Percentiles rank a stretch among this genome's conserved stretches.
phyloP scores from a whole-genome alignment of 2,329 filamentous ascomycete genomes.

The Stachybotrys chartarum region DNA sequence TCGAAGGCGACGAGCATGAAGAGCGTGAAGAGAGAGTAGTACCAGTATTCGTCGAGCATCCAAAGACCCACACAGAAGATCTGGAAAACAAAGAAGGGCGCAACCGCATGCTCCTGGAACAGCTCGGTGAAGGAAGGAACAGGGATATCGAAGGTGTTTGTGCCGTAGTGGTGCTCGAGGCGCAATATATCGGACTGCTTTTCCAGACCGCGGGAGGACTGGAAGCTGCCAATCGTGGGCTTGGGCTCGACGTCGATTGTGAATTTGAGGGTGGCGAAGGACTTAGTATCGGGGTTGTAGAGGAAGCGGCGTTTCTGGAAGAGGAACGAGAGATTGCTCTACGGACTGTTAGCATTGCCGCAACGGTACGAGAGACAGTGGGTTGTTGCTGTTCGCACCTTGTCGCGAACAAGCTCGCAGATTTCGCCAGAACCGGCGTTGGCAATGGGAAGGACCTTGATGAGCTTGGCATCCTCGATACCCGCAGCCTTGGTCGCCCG shows the following conservation, averaged over 20 bases:
- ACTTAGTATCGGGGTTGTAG: conserved; percentile 62
- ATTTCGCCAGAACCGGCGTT: conserved; percentile 90
- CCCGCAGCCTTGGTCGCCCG: conserved; percentile 65
- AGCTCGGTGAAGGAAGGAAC: conserved; percentile 93
- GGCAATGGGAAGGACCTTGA: conserved; percentile 85
- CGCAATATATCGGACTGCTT: conserved; percentile 69
- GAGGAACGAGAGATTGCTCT: conserved; percentile 76
- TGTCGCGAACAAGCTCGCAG: conserved; percentile 71
- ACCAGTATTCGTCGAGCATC: conserved; percentile 99
- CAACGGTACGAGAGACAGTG: neutral
- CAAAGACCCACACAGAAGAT: conserved; percentile 96
- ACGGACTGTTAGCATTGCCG: conserved; percentile 21
- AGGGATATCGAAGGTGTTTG: conserved; percentile 95
- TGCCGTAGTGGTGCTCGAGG: conserved; percentile 86
- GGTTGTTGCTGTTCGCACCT: conserved; percentile 29
- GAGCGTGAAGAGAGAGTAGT: conserved; percentile 97
- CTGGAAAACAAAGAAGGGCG: conserved; percentile 99
- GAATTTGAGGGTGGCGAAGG: conserved; percentile 79
- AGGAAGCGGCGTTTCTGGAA: conserved; percentile 98
- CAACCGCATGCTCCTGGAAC: conserved; percentile 96
- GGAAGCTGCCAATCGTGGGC: conserved; percentile 70
- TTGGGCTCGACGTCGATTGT: conserved; percentile 80
- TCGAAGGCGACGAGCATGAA: conserved; percentile 98
- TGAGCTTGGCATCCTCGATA: conserved; percentile 69
- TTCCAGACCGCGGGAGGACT: conserved; percentile 68